Percentiles rank a stretch among this genome's conserved stretches.
These are phyloP conservation scores for Sodiomyces alkalinus DNA, from an alignment of 2,329 filamentous ascomycete species.

Conservation along the genomic window DNA sequence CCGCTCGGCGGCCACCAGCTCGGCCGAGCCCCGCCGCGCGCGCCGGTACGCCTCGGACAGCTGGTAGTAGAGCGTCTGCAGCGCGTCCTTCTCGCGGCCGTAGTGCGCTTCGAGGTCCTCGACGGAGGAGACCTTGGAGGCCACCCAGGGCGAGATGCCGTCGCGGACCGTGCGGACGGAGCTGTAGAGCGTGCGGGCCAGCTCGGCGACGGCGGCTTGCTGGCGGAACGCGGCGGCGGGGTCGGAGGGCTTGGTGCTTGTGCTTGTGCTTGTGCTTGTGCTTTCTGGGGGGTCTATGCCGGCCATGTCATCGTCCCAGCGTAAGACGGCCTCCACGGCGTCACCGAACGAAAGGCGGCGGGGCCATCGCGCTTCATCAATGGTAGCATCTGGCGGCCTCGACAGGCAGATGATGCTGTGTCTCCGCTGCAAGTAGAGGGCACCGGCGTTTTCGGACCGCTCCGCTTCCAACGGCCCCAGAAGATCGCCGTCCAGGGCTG, in stretches of 20 bases:
- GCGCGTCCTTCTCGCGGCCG: conserved; percentile 45
- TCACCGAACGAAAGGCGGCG: conserved; percentile 61
- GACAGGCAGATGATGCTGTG: conserved; percentile 37
- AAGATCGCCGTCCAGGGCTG: conserved; percentile 42
- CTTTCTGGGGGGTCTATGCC: too few relatives aligned
- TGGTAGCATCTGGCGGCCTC: conserved; percentile 8
- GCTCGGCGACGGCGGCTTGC: conserved; percentile 24
- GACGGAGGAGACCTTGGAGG: conserved; percentile 38
- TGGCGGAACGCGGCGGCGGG: conserved; percentile 7
- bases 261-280: conserved; percentile 16
- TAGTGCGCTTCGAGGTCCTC: conserved; percentile 46
- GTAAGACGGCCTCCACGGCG: conserved; percentile 58
- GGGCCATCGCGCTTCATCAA: conserved; percentile 49
- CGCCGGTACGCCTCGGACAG: conserved; percentile 55
- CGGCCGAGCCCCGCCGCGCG: conserved; percentile 51
- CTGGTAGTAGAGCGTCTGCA: conserved; percentile 54
- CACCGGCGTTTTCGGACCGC: conserved; percentile 24
- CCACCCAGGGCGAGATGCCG: conserved; percentile 45
- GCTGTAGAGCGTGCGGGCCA: conserved; percentile 39
- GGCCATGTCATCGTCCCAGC: conserved; percentile 45
- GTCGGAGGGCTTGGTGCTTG: conserved; percentile 4
- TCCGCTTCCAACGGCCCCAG: conserved; percentile 36
- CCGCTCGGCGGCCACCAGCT: conserved; percentile 55
- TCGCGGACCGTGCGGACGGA: conserved; percentile 35
- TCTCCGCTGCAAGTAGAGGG: conserved; percentile 44